Evolutionary conservation across 2,329 filamentous ascomycete genomes (phyloP).

Genomic region (Hypocrella siamensis): DNA sequence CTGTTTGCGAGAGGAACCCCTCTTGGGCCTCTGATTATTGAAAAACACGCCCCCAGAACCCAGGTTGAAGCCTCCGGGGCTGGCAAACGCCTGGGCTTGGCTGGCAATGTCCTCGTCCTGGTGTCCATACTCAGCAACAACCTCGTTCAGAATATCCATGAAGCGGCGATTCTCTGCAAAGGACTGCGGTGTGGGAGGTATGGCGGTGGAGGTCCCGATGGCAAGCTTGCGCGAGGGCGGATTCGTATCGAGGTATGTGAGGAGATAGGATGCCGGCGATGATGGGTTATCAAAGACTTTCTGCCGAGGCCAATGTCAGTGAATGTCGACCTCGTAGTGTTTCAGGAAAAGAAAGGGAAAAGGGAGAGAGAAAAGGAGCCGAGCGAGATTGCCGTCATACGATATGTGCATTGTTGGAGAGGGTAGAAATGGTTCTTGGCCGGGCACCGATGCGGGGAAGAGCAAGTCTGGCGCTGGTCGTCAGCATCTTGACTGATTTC

Average conservation of each 20-base stretch:
- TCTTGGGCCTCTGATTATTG: conserved; percentile 21
- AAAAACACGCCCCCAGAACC: conserved; percentile 37
- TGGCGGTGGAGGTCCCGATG: conserved; percentile 39
- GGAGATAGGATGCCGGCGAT: conserved; percentile 30
- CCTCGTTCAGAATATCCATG: conserved; percentile 39
- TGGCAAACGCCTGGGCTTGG: conserved; percentile 45
- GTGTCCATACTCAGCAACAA: conserved; percentile 37
- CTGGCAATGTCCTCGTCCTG: conserved; percentile 37
- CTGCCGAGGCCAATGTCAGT: conserved; percentile 21
- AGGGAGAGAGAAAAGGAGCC: too few relatives aligned
- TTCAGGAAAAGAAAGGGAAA: too few relatives aligned
- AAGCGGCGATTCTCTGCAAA: conserved; percentile 46
- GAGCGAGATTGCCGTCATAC: too few relatives aligned
- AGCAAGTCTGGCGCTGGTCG: conserved; percentile 10
- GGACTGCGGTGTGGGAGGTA: conserved; percentile 46
- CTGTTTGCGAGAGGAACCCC: conserved; percentile 16
- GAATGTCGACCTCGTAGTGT: neutral
- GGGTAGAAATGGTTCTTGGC: conserved; percentile 24
- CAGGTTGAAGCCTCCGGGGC: conserved; percentile 36
- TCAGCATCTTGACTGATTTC: conserved; percentile 14
- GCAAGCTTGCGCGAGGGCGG: conserved; percentile 38
- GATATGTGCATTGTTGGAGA: conserved; percentile 36
- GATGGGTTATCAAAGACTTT: conserved; percentile 39
- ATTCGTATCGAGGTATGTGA: conserved; percentile 42
- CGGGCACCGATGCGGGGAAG: conserved; percentile 7